Conservation (phyloP, 768 basidiomycete species). For the Xerocomus spinulosus region DNA sequence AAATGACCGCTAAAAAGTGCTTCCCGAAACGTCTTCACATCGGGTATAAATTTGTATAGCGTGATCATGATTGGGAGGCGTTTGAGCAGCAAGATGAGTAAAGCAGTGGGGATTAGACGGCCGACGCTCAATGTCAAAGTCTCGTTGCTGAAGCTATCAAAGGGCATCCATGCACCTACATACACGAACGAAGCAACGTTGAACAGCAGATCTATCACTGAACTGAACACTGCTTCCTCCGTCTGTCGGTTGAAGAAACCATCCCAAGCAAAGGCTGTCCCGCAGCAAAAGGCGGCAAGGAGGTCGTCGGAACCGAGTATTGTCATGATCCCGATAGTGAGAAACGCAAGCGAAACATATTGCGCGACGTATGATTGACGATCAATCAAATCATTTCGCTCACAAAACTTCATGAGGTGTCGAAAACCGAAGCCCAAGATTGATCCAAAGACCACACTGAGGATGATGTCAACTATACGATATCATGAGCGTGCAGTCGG, state of each 20-base stretch:
- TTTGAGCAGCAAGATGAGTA: constrained; percentile 77
- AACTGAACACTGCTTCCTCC: constrained; percentile 91
- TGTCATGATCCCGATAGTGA: constrained; percentile 79
- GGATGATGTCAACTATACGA: constrained; percentile 63
- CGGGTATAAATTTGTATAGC: constrained; percentile 90
- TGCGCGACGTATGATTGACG: constrained; percentile 94
- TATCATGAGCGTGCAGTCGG: constrained; percentile 2
- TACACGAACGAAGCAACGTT: constrained; percentile 94
- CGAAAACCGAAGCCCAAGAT: constrained; percentile 75
- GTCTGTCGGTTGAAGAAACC: constrained; percentile 92
- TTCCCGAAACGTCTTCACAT: constrained; percentile 91
- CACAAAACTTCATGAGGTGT: constrained; percentile 90
- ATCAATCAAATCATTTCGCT: constrained; percentile 83
- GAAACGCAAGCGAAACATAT: constrained; percentile 76
- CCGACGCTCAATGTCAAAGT: constrained; percentile 71
- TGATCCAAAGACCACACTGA: constrained; percentile 73
- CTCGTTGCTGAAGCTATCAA: constrained; percentile 66
- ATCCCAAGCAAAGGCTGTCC: constrained; percentile 96
- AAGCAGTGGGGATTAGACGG: constrained; percentile 78
- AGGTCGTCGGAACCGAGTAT: constrained; percentile 92
- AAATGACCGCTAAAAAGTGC: constrained; percentile 95
- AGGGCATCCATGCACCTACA: constrained; percentile 98
- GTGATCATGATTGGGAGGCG: constrained; percentile 81
- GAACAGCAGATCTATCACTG: constrained; percentile 94
- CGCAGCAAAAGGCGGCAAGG: constrained; percentile 90